These are phyloP conservation scores for Lyophyllum decastes DNA, from an alignment of 768 basidiomycete species.

Conservation along the genomic window DNA sequence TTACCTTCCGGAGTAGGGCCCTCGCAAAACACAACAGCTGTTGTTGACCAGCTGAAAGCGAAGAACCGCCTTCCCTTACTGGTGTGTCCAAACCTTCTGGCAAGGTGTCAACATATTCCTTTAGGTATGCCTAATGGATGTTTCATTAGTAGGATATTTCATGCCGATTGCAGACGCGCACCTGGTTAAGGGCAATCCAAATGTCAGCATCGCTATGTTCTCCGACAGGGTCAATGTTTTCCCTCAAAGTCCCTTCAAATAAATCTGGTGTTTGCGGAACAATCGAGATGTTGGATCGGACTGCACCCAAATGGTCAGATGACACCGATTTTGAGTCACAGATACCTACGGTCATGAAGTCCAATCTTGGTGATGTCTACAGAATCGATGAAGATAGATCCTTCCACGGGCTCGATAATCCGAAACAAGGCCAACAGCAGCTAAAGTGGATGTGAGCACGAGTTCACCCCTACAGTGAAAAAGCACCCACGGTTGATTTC, in stretches of 20 bases:
- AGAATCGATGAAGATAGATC: constrained; percentile 71
- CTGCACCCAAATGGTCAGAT: constrained; percentile 30
- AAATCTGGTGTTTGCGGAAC: constrained; percentile 80
- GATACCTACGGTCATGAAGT: constrained; percentile 60
- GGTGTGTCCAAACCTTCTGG: constrained; percentile 71
- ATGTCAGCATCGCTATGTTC: constrained; percentile 76
- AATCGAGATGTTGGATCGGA: constrained; percentile 80
- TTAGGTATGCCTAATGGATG: constrained; percentile 58
- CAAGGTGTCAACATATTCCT: constrained; percentile 65
- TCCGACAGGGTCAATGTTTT: constrained; percentile 89
- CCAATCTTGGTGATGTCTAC: constrained; percentile 79
- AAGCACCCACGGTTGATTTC: constrained; percentile 64
- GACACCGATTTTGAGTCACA: neutral
- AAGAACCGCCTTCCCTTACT: constrained; percentile 78
- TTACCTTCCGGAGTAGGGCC: constrained; percentile 75
- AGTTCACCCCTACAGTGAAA: neutral
- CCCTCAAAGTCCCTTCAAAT: constrained; percentile 73
- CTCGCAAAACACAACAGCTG: constrained; percentile 90
- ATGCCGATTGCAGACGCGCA: constrained; percentile 12
- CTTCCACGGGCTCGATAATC: constrained; percentile 70
- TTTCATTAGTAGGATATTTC: neutral
- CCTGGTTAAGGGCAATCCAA: constrained; percentile 83
- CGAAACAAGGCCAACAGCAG: constrained; percentile 74
- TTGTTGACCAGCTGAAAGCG: constrained; percentile 82
- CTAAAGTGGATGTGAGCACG: constrained; percentile 26